Evolutionary conservation across 768 basidiomycete species (phyloP).

Genomic region (Hirschioporus abietinus): DNA sequence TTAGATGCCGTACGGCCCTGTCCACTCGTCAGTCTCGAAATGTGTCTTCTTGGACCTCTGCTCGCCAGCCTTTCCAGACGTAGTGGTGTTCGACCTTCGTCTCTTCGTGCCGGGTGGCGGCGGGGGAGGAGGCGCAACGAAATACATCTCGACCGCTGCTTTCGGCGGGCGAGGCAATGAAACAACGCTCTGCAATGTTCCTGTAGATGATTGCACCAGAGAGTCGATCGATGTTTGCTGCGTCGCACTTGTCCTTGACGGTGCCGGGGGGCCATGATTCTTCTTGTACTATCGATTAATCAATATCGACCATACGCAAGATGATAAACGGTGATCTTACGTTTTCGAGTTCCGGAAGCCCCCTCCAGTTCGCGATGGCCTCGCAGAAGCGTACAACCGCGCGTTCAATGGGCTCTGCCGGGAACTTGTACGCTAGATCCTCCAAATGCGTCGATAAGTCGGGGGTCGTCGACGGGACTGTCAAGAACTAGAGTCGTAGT

Average conservation of each 20-base stretch:
- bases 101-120: not conserved
- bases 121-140: not conserved
- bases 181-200: not conserved
- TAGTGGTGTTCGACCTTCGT: not conserved
- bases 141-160: not conserved
- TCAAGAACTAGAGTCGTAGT: constrained; percentile 60
- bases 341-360: constrained; percentile 79
- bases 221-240: not conserved
- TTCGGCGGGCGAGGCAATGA: not conserved
- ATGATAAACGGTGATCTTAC: constrained; percentile 28
- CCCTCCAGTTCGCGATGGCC: constrained; percentile 76
- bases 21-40: not conserved
- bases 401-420: constrained; percentile 76
- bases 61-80: not conserved
- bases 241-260: not conserved
- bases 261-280: not conserved
- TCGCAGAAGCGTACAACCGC: constrained; percentile 77
- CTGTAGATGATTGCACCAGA: not conserved
- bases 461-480: constrained; percentile 63
- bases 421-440: constrained; percentile 70
- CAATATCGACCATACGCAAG: not conserved
- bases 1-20: not conserved
- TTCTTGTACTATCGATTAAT: not conserved
- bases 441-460: constrained; percentile 80
- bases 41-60: not conserved